Conservation (phyloP, 75 land plant species). For the Cupressus sempervirens region DNA sequence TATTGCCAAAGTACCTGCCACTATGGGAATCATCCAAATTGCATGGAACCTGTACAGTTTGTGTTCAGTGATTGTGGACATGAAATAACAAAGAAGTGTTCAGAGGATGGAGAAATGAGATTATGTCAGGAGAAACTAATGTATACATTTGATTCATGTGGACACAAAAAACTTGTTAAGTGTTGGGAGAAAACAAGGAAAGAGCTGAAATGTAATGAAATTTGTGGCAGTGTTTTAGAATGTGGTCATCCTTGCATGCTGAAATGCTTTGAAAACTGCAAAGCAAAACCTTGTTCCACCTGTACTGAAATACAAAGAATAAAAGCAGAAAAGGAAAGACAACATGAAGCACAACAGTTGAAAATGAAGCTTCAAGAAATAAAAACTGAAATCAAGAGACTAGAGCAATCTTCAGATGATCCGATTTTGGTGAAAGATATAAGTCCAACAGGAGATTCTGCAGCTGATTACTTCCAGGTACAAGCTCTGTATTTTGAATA, state of each 20-base stretch:
- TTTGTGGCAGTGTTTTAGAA: background rate
- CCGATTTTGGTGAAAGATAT: background rate
- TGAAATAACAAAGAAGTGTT: slow-evolving; percentile 5
- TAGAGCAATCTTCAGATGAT: background rate
- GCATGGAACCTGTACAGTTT: no score
- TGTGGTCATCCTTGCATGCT: background rate
- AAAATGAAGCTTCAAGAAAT: background rate
- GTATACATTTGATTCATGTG: background rate
- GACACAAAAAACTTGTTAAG: background rate
- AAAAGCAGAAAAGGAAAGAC: no score
- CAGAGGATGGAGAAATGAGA: background rate
- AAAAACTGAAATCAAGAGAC: background rate
- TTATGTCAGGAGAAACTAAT: background rate
- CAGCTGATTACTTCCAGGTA: slow-evolving; percentile 10
- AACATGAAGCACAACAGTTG: background rate
- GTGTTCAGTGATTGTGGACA: background rate
- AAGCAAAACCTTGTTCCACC: background rate
- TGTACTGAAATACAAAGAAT: background rate
- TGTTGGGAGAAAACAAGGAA: background rate
- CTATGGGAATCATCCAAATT: no score
- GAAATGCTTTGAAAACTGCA: slow-evolving; percentile 2
- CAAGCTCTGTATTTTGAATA: background rate
- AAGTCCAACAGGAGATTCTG: slow-evolving; percentile 3
- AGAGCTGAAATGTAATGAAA: background rate
- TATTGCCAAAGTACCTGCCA: no score